Evolutionary conservation across 768 basidiomycete species (phyloP), one percentile per base, ranked within the genome.

Genomic region (Austroboletus festivus): DNA sequence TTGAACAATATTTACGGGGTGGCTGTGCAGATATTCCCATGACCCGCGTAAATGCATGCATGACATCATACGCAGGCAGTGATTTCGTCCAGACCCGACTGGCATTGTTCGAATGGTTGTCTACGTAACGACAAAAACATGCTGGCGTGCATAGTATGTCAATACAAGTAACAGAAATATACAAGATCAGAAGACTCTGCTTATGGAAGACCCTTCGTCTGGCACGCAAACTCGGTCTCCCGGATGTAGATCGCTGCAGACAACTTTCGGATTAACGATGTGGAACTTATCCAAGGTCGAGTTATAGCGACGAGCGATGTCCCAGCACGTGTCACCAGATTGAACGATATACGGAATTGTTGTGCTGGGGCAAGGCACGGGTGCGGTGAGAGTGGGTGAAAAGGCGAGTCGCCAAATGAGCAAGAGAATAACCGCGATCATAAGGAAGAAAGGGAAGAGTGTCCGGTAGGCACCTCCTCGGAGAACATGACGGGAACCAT

Each of bases 391-490:
- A 9, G 74, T 60, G 9, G 67, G 65, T 3, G 61, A 59, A 38
- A 80, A 69, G 15, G 81, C 69, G 38, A 85, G 72, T 11, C 83
- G 79, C 79, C 81, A 85, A 51, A 83, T 66, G 46, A 85, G 75
- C 12, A 87, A 72, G 34, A 87, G 73, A 18, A 80, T 50, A 46
- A 81, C 83, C 11, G 77, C 79, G 37, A 86, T 75, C 42, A 85
- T 75, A 48, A 87, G 80, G 71, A 86, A 83, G 70, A 86, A 87
- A 7, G 85, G 85, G 58, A 84, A 82, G 7, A 87, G 72, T 0
- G 81, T 75, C 20, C 79, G 76, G 57, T 85, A 85, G 6, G 79
- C 71, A 10, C 65, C 61, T n/a, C 71, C 58, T 45, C 71, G 73
- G 42, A 69, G 57, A 50, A 59, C 51, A 8, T 64, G 56, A 37